phyloP scores from a whole-genome alignment of 352 stramenopile genomes.

The Pythium rhizo-oryzae region DNA sequence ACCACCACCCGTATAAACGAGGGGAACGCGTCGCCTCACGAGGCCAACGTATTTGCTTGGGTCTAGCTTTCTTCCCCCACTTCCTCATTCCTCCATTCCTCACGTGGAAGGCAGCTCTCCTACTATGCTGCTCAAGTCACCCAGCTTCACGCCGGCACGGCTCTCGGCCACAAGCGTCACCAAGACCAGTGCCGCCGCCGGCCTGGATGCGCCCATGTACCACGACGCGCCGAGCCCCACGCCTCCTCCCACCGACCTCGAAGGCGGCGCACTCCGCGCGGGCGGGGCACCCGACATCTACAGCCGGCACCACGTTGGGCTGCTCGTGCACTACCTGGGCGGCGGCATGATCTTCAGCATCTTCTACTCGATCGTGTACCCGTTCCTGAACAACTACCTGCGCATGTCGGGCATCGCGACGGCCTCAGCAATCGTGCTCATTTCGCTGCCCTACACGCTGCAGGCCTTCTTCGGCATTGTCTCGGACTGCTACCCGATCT shows the following conservation, averaged over 20 bases:
- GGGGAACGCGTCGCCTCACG: no score
- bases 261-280: constrained; percentile 31
- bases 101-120: background rate
- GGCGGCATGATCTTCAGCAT: constrained; percentile 39
- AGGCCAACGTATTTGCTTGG: no score
- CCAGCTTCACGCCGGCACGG: background rate
- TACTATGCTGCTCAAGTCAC: background rate
- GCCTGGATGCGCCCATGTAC: background rate
- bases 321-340: constrained; percentile 40
- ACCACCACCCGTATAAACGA: no score
- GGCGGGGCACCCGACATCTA: constrained; percentile 41
- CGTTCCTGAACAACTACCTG: constrained; percentile 48
- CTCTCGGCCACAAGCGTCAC: background rate
- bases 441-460: constrained; percentile 59
- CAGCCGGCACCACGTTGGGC: constrained; percentile 34
- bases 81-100: background rate
- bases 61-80: no score
- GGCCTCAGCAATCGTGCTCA: constrained; percentile 36
- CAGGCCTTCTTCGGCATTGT: constrained; percentile 84
- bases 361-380: constrained; percentile 35
- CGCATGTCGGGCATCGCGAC: constrained; percentile 38
- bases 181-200: background rate
- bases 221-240: background rate
- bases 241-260: background rate
- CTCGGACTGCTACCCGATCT: constrained; percentile 85